Conservation (phyloP, 129 eudicot species). For the Ambrosia trifida region DNA sequence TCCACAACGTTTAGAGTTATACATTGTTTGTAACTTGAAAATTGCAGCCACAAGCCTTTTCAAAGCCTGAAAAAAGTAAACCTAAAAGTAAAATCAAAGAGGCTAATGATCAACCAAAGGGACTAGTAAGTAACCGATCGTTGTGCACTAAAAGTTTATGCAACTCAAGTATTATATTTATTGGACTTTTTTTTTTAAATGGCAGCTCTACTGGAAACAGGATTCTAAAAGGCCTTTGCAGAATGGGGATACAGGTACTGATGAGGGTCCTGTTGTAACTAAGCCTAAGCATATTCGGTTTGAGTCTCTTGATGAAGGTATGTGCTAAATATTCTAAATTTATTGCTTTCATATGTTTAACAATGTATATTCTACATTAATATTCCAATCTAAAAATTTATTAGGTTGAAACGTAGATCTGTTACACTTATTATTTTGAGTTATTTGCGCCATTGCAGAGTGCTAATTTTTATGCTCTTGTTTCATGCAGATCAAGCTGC, state of each 20-base stretch:
- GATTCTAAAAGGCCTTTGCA: constrained; percentile 31
- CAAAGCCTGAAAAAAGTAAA: constrained; percentile 30
- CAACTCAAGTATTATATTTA: background rate
- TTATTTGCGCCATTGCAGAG: constrained; percentile 6
- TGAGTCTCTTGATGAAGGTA: constrained; percentile 66
- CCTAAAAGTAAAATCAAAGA: constrained; percentile 32
- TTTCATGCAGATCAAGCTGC: constrained; percentile 55
- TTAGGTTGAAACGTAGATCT: background rate
- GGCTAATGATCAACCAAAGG: constrained; percentile 33
- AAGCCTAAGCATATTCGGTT: constrained; percentile 86
- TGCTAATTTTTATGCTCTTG: constrained; percentile 27
- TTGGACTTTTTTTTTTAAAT: constrained; percentile 8
- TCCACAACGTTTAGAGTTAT: constrained; percentile 10
- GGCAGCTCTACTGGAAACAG: constrained; percentile 45
- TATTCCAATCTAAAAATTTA: background rate
- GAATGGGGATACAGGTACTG: constrained; percentile 42
- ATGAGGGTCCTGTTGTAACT: constrained; percentile 44
- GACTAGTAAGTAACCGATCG: constrained; percentile 30
- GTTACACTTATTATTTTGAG: background rate
- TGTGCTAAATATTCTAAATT: constrained; percentile 11
- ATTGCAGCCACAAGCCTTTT: constrained; percentile 39
- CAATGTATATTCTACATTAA: background rate
- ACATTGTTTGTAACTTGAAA: constrained; percentile 19
- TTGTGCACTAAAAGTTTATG: constrained; percentile 14
- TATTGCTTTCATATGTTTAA: background rate